Conservation (phyloP, 2,329 filamentous ascomycete genomes). For the Zalaria obscura region DNA sequence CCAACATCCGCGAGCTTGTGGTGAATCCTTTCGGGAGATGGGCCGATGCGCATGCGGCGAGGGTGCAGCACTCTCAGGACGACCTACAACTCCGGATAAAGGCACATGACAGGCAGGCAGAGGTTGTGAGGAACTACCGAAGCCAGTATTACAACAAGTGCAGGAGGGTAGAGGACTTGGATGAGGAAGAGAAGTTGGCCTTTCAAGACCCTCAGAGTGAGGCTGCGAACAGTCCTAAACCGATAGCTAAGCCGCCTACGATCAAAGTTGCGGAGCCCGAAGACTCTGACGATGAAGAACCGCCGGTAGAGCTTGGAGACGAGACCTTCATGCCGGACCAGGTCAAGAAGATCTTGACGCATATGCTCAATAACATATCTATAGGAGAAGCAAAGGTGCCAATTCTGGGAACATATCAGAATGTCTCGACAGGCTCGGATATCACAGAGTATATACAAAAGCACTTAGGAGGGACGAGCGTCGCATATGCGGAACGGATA, state of each 20-base stretch:
- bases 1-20: conserved; percentile 90
- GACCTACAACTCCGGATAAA: conserved; percentile 85
- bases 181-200: conserved; percentile 96
- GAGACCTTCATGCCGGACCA: conserved; percentile 73
- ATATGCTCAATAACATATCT: conserved; percentile 77
- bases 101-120: conserved; percentile 81
- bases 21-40: conserved; percentile 88
- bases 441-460: conserved; percentile 93
- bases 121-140: conserved; percentile 79
- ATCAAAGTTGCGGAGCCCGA: conserved; percentile 67
- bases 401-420: conserved; percentile 87
- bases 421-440: conserved; percentile 80
- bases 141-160: conserved; percentile 99
- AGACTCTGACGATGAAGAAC: conserved; percentile 55
- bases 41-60: conserved; percentile 87
- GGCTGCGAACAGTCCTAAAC: conserved; percentile 32
- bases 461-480: conserved; percentile 66
- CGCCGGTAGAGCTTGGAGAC: conserved; percentile 81
- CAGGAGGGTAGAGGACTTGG: conserved; percentile 83
- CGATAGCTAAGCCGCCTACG: conserved; percentile 52
- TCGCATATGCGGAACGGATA: conserved; percentile 86
- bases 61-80: conserved; percentile 87
- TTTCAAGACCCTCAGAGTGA: conserved; percentile 68
- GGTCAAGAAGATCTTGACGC: conserved; percentile 74
- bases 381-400: conserved; percentile 88